phyloP scores from a whole-genome alignment of 345 rosid genomes.

The Eucalyptus fibrosa region DNA sequence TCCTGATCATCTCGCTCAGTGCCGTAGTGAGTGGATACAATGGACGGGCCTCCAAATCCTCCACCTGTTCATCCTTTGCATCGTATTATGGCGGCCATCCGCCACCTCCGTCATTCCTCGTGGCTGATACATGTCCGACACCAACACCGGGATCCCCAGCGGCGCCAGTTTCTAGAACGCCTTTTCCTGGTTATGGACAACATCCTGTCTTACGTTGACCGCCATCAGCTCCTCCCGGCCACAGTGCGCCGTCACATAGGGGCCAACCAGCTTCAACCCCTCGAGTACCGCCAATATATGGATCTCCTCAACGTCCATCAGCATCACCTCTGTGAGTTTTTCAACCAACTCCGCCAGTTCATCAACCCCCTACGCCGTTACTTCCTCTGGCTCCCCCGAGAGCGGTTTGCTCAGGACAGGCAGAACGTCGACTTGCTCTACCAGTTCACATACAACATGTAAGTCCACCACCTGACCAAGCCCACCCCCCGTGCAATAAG shows the following conservation, averaged over 20 bases:
- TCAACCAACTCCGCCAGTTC: neutral
- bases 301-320: neutral
- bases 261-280: neutral
- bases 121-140: neutral
- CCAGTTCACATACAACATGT: neutral
- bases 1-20: neutral
- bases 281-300: neutral
- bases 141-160: neutral
- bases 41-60: neutral
- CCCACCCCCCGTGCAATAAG: neutral
- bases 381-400: neutral
- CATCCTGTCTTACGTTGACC: too few relatives aligned
- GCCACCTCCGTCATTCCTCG: neutral
- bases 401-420: neutral
- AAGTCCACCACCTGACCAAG: neutral
- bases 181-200: neutral
- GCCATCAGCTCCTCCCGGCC: neutral
- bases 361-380: neutral
- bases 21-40: neutral
- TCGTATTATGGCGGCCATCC: neutral
- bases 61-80: neutral
- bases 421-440: neutral
- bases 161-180: neutral
- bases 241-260: neutral
- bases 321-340: neutral